Conservation (phyloP, 257 asterid genomes). For the Solanum paucissectum region DNA sequence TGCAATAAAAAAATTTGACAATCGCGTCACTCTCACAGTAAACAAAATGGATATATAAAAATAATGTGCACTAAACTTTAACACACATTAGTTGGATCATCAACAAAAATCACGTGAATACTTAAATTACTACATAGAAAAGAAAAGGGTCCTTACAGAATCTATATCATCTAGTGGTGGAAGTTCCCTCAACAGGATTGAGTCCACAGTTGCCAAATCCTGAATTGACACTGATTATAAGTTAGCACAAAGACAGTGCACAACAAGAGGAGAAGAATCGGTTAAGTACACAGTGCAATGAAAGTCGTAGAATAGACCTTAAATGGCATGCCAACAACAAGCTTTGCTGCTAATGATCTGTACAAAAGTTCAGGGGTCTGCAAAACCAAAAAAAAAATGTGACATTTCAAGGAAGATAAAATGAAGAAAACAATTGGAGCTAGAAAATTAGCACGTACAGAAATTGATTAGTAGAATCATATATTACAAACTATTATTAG, state of each 20-base stretch:
- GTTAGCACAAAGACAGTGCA: background rate
- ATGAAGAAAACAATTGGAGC: background rate
- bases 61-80: background rate
- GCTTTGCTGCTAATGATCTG: slow-evolving; percentile 85
- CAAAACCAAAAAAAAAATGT: background rate
- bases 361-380: slow-evolving; percentile 91
- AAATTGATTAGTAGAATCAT: background rate
- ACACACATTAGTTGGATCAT: background rate
- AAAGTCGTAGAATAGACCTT: slow-evolving; percentile 41
- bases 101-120: background rate
- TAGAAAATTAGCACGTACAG: background rate
- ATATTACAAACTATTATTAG: background rate
- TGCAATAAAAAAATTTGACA: background rate
- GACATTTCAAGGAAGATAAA: background rate
- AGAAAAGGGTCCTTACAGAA: slow-evolving; percentile 48
- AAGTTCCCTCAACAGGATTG: slow-evolving; percentile 85
- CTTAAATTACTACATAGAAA: background rate
- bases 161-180: slow-evolving; percentile 74
- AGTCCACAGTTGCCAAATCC: slow-evolving; percentile 98
- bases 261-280: slow-evolving; percentile 2
- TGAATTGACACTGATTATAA: slow-evolving; percentile 13
- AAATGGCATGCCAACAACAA: slow-evolving; percentile 89
- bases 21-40: slow-evolving; percentile 13
- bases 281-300: background rate
- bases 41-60: background rate